Base-by-base conservation (phyloP, 2,329 filamentous ascomycete genomes). In the Xylaria sp. region DNA sequence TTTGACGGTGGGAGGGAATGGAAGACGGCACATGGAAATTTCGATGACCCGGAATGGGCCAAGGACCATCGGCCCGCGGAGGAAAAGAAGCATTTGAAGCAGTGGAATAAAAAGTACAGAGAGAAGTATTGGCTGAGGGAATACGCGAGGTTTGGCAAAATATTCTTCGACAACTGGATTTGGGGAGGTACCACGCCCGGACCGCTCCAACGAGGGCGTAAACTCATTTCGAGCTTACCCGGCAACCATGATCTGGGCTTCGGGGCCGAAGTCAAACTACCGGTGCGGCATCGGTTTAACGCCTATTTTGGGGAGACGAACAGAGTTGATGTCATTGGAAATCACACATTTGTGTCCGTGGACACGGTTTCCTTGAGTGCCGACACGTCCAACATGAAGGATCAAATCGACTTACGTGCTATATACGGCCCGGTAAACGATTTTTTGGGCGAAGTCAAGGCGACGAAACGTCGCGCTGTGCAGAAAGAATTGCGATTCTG, bases 1-100 rank as follows among this genome's bases (percentile, higher is more conserved):
- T 98, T 99, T 76, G 96, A 99, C 78, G 96, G 96, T 3, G 96
- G 96, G 9, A 88, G 96, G 74, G 96, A 99, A 83, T 99, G 96
- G 96, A 92, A 91, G 74, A 95, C 94, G 13, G 83, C 81, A 2
- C 85, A 85, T 28, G 91, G 88, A 52, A 80, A 85, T 55, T 89
- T 89, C 62, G 81, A 85, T 28, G 89, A 91, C 72, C 87, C 88
- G 0, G 83, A 84, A 71, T 91, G 89, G 89, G 85, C 85, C 25
- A 81, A 81, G 37, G 82, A 81, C 3, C 83, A 85, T 50, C 82
- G 86, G 23, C 87, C 88, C 1, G 80, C 81, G 7, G 78, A 83
- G 46, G 89, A 91, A 77, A 79, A 84, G 73, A 82, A 83, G 51
- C 82, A 84, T 70, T 79, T 93, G 0, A 89, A 92, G 75, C 84